Evolutionary conservation across 257 asterid genomes (phyloP).

Genomic region (Apocynum venetum): DNA sequence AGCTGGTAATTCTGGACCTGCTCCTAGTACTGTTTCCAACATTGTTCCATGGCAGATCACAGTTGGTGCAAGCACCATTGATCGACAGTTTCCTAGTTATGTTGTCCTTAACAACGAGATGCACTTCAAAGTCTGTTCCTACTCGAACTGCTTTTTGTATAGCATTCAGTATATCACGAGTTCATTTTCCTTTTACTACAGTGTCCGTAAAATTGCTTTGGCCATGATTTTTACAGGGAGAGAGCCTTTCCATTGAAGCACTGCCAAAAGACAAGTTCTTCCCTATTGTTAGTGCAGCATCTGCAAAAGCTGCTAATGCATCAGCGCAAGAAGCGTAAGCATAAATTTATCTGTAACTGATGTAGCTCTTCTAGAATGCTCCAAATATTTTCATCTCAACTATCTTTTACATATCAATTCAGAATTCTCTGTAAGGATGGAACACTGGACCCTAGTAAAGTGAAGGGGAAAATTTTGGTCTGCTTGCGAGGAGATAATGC

Average conservation of each 20-base stretch:
- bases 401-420: conserved; percentile 9
- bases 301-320: conserved; percentile 50
- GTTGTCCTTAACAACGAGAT: conserved; percentile 52
- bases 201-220: background rate
- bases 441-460: conserved; percentile 66
- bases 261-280: conserved; percentile 35
- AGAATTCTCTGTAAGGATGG: conserved; percentile 66
- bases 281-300: conserved; percentile 46
- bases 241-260: conserved; percentile 56
- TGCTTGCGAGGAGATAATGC: conserved; percentile 76
- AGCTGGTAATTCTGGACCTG: conserved; percentile 91
- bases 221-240: conserved; percentile 44
- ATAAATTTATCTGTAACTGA: background rate
- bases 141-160: background rate
- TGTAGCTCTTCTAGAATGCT: background rate
- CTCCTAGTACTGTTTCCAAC: conserved; percentile 54
- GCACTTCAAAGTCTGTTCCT: conserved; percentile 39
- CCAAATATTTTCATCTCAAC: background rate
- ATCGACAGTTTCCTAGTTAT: conserved; percentile 63
- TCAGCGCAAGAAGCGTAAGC: conserved; percentile 64
- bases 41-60: conserved; percentile 87
- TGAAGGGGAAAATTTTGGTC: conserved; percentile 75
- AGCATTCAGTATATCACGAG: background rate
- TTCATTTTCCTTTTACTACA: background rate
- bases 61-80: conserved; percentile 86